These are phyloP conservation scores for Papiliotrema flavescens DNA, from an alignment of 1,284 basidiomycete species.

Conservation along the genomic window DNA sequence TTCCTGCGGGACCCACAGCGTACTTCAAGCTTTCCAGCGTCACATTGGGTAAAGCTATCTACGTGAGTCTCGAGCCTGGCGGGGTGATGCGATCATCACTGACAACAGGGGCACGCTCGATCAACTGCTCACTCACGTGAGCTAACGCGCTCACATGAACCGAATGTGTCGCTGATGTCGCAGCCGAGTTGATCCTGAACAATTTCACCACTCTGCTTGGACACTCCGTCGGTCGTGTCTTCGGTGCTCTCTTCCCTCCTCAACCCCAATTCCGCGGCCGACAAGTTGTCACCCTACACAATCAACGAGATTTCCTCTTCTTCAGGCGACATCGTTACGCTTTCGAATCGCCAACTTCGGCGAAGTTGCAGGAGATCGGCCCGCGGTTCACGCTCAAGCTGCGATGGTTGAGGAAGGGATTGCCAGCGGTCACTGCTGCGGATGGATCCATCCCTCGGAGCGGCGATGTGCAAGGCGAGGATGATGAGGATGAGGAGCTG, in stretches of 20 bases:
- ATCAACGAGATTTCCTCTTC: slow-evolving; percentile 97
- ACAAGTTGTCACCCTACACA: slow-evolving; percentile 96
- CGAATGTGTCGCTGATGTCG: not conserved
- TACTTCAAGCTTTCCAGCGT: slow-evolving; percentile 94
- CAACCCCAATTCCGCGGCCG: slow-evolving; percentile 93
- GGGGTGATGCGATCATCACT: slow-evolving; percentile 1
- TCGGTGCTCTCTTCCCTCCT: slow-evolving; percentile 92
- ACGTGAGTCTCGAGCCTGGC: slow-evolving; percentile 55
- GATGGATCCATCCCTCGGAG: slow-evolving; percentile 45
- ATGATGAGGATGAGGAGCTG: slow-evolving; percentile 27
- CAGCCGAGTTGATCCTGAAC: slow-evolving; percentile 88
- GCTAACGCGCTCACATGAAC: slow-evolving; percentile 6
- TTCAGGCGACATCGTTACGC: slow-evolving; percentile 92
- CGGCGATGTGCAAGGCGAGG: slow-evolving; percentile 51
- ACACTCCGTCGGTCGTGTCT: slow-evolving; percentile 85
- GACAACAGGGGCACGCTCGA: slow-evolving; percentile 75
- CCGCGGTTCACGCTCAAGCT: slow-evolving; percentile 96
- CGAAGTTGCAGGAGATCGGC: slow-evolving; percentile 94
- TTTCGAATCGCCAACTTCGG: slow-evolving; percentile 85
- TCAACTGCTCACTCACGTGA: slow-evolving; percentile 79
- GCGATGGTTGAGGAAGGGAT: slow-evolving; percentile 78
- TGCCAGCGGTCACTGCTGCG: slow-evolving; percentile 64
- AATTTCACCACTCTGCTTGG: slow-evolving; percentile 93
- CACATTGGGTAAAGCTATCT: slow-evolving; percentile 78
- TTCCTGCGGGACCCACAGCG: slow-evolving; percentile 89